A percentile compares a stretch with the other conserved stretches of the same genome.
Evolutionary conservation across 2,329 filamentous ascomycete genomes (phyloP).

Genomic region (Trichoderma sp.): DNA sequence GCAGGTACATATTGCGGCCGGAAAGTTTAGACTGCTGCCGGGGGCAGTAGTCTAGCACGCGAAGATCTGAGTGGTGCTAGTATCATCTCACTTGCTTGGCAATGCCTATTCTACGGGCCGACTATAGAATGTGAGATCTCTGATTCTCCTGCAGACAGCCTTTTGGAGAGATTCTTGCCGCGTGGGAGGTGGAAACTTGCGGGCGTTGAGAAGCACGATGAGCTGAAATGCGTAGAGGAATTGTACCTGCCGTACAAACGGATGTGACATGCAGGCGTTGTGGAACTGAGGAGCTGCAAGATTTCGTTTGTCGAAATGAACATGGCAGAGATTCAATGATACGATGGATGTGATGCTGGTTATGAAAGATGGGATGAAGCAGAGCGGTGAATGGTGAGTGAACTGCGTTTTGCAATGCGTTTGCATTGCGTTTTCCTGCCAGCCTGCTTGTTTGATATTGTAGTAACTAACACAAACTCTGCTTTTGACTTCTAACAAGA

Average conservation of each 20-base stretch:
- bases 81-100: neutral
- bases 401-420: neutral
- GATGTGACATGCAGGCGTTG: neutral
- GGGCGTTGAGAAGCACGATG: neutral
- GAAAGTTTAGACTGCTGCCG: neutral
- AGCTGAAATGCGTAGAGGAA: neutral
- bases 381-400: neutral
- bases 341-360: neutral
- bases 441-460: neutral
- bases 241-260: neutral
- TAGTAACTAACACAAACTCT: neutral
- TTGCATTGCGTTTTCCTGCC: neutral
- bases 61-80: neutral
- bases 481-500: neutral
- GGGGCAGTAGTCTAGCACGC: neutral
- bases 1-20: neutral
- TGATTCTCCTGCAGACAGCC: neutral
- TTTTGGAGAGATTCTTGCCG: neutral
- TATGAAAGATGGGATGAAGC: neutral
- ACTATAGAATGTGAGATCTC: neutral
- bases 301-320: neutral
- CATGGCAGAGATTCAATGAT: neutral
- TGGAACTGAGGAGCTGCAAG: neutral
- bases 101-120: neutral
- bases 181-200: neutral